Conservation (phyloP, 352 stramenopile species). For the Phytophthora hibernalis region DNA sequence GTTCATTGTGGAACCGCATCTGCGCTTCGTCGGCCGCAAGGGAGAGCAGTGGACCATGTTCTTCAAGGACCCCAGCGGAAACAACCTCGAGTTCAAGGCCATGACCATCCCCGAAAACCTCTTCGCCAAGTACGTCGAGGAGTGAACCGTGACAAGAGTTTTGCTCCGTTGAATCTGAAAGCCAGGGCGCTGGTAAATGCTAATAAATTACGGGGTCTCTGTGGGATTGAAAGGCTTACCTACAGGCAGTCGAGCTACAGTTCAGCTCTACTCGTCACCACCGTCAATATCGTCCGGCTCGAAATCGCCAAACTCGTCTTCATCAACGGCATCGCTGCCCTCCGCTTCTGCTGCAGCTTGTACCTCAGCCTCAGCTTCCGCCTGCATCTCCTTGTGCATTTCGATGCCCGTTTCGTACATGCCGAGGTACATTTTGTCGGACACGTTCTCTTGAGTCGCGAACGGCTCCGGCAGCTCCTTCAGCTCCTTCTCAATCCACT, state of each 20-base stretch:
- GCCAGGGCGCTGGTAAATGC: slow-evolving; percentile 2
- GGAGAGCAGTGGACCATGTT: slow-evolving; percentile 99
- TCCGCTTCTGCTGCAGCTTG: slow-evolving; percentile 33
- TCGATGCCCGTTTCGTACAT: slow-evolving; percentile 90
- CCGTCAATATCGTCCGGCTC: slow-evolving; percentile 63
- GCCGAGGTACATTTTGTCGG: slow-evolving; percentile 85
- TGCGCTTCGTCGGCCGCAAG: slow-evolving; percentile 93
- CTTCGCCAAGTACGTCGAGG: slow-evolving; percentile 97
- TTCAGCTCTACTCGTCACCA: slow-evolving; percentile 46
- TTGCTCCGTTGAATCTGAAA: background rate
- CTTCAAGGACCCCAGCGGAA: slow-evolving; percentile 98
- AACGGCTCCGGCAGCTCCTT: slow-evolving; percentile 51
- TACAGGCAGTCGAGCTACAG: slow-evolving; percentile 1
- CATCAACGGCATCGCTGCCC: slow-evolving; percentile 43
- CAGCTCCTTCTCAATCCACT: slow-evolving; percentile 89
- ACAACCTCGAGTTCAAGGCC: slow-evolving; percentile 99
- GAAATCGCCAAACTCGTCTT: slow-evolving; percentile 57
- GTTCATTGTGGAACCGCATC: slow-evolving; percentile 97
- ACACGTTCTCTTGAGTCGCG: slow-evolving; percentile 61
- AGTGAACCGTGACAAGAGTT: slow-evolving; percentile 36
- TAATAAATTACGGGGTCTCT: slow-evolving; percentile 32
- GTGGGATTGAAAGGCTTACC: slow-evolving; percentile 25
- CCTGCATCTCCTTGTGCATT: slow-evolving; percentile 82
- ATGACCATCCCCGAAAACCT: slow-evolving; percentile 98
- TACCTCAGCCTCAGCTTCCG: slow-evolving; percentile 45